phyloP scores from a whole-genome alignment of 805 yeast species.

The Wickerhamomyces hampshirensis region DNA sequence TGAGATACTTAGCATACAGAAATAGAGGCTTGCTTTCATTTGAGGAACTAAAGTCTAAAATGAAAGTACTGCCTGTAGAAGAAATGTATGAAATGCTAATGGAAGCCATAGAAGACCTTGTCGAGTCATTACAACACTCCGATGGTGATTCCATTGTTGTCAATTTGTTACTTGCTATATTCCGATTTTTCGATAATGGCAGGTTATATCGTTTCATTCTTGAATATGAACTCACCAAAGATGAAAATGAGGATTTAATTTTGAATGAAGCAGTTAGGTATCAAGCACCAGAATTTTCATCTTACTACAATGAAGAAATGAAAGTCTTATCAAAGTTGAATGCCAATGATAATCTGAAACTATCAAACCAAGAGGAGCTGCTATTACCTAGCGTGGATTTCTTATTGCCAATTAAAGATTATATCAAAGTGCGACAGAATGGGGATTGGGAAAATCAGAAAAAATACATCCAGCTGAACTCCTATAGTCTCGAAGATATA shows the following conservation, averaged over 20 bases:
- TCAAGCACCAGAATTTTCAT: constrained; percentile 5
- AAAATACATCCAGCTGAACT: constrained; percentile 11
- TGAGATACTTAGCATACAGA: constrained; percentile 74
- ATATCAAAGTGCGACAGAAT: constrained; percentile 4
- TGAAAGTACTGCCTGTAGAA: constrained; percentile 8
- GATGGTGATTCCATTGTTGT: constrained; percentile 61
- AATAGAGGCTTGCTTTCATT: constrained; percentile 76
- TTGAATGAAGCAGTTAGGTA: constrained; percentile 21
- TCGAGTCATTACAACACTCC: constrained; percentile 58
- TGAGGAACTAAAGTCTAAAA: constrained; percentile 24
- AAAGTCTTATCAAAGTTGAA: constrained; percentile 3
- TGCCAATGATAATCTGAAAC: background rate
- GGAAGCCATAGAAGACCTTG: constrained; percentile 52
- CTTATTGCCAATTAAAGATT: constrained; percentile 15
- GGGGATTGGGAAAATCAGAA: constrained; percentile 10
- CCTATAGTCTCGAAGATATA: constrained; percentile 27
- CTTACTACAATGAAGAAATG: constrained; percentile 11
- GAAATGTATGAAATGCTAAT: constrained; percentile 14
- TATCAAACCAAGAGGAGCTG: background rate
- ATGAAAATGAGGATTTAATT: constrained; percentile 36
- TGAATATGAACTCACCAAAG: constrained; percentile 52
- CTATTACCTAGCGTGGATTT: constrained; percentile 13
- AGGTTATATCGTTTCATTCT: constrained; percentile 50
- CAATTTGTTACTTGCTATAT: constrained; percentile 45
- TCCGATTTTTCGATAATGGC: constrained; percentile 41